Percentiles rank a stretch among this genome's conserved stretches.
Evolutionary conservation across 1,284 basidiomycete species (phyloP).

Genomic region (Ustilago nuda): DNA sequence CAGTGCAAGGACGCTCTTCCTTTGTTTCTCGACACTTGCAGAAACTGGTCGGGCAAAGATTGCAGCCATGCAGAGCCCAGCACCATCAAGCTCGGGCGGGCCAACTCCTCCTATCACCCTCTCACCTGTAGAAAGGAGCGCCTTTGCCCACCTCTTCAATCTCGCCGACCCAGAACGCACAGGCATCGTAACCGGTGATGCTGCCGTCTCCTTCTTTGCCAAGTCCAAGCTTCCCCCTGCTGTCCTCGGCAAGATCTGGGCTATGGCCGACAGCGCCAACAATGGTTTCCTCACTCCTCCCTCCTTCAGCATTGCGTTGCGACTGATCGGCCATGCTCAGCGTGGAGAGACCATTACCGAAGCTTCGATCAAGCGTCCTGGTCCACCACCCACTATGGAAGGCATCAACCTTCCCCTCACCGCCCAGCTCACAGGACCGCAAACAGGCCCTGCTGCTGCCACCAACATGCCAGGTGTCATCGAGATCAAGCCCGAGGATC

Average conservation of each 20-base stretch:
- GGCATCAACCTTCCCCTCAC: constrained; percentile 74
- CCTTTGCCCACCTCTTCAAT: constrained; percentile 64
- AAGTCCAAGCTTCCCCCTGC: constrained; percentile 62
- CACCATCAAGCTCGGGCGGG: constrained; percentile 34
- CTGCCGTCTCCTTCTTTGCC: constrained; percentile 67
- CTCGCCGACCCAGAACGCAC: constrained; percentile 62
- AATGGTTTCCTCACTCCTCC: constrained; percentile 71
- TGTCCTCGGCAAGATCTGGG: constrained; percentile 90
- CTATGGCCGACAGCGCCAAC: constrained; percentile 81
- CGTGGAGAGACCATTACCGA: constrained; percentile 79
- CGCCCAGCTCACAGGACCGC: constrained; percentile 37
- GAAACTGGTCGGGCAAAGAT: neutral
- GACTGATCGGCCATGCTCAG: constrained; percentile 93
- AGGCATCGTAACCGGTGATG: constrained; percentile 65
- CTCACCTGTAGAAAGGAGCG: constrained; percentile 57
- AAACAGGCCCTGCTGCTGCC: constrained; percentile 9
- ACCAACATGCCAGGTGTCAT: constrained; percentile 48
- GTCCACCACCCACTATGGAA: constrained; percentile 83
- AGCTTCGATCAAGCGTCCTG: constrained; percentile 71
- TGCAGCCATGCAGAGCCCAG: constrained; percentile 51
- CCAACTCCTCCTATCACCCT: constrained; percentile 42
- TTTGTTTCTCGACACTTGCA: neutral
- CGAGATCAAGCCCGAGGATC: constrained; percentile 64
- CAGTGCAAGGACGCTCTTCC: neutral
- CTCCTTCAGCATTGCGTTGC: constrained; percentile 80